These are phyloP conservation scores for Glaciozyma antarctica DNA, from an alignment of 768 basidiomycete species.

Conservation along the genomic window DNA sequence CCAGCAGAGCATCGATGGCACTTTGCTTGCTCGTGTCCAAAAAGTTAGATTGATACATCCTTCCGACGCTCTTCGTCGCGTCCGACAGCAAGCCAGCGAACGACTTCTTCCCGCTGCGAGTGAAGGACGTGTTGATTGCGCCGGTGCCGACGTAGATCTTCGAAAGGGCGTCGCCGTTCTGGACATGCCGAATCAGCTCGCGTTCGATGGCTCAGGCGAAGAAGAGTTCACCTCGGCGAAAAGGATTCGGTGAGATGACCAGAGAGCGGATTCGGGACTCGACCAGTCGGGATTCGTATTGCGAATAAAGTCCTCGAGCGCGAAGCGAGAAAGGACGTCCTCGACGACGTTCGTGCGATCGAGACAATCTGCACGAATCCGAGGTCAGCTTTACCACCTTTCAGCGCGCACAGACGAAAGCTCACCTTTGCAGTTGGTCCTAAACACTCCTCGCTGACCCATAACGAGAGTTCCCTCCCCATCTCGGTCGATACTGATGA, in stretches of 20 bases:
- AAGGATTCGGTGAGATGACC: constrained; percentile 79
- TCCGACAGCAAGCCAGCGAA: constrained; percentile 73
- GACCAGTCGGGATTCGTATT: constrained; percentile 71
- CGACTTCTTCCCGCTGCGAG: constrained; percentile 81
- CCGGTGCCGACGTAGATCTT: constrained; percentile 77
- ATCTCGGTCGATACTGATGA: constrained; percentile 41
- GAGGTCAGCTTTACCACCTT: constrained; percentile 7
- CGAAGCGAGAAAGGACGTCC: constrained; percentile 76
- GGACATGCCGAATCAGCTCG: neutral
- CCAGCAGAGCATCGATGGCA: constrained; percentile 92
- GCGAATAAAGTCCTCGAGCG: constrained; percentile 69
- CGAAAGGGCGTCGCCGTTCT: constrained; percentile 86
- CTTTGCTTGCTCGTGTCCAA: constrained; percentile 88
- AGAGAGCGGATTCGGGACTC: constrained; percentile 48
- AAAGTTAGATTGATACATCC: constrained; percentile 97
- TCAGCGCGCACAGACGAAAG: constrained; percentile 36
- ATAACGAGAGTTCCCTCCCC: constrained; percentile 51
- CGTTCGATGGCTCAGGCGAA: neutral
- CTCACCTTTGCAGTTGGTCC: constrained; percentile 95
- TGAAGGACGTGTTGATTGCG: constrained; percentile 89
- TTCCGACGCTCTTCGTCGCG: constrained; percentile 69
- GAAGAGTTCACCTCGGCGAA: constrained; percentile 62
- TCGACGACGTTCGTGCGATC: constrained; percentile 97
- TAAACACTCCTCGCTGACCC: constrained; percentile 82
- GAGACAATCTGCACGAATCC: constrained; percentile 48